Evolutionary conservation across 106 monocot genomes (phyloP), one percentile per base, ranked within the genome.

Genomic region (Cymbidium sinense): DNA sequence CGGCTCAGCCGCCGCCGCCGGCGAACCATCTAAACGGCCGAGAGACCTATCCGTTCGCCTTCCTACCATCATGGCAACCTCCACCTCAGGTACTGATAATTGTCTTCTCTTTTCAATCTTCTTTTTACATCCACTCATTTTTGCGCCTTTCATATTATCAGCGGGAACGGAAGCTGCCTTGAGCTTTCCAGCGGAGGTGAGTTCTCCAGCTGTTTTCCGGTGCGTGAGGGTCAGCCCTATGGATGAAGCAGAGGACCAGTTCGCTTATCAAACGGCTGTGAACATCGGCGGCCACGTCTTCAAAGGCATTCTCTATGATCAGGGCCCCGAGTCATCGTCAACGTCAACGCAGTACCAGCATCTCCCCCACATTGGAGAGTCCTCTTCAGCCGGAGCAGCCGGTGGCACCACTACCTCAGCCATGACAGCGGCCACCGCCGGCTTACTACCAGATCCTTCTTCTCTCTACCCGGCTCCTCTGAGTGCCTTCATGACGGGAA

Each of bases 211-310:
- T 25, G 86, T 95, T 65, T 91, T 95, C 86, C 87, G 94, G n/a
- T 95, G 94, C 83, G 91, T 95, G 27, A 72, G 86, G 33, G 86
- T 95, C 51, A 88, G 91, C 65, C 82, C 94, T n/a, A 71, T 95
- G 75, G 94, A 91, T 73, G 94, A 95, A 28, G 83, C 82, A 0
- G 94, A 91, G 39, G 94, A 87, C 70, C 89, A 95, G 84, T 69
- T 82, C 44, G 94, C 94, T 2, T 95, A 95, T 73, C 94, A 95
- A 84, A 95, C 94, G 52, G 91, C 89, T 27, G 84, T 95, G 21
- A 95, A 84, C 84, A 95, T 95, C 76, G 87, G n/a, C n/a, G n/a
- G 94, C 11, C 94, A 95, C 64, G 77, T 91, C 7, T 95, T 95
- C 84, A 89, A 87, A 70, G 94, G 94, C 21, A 91, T 95, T 21